Evolutionary conservation across 176 grass and related monocot species (phyloP), one percentile per base, ranked within the genome.

Genomic region (Poa annua): DNA sequence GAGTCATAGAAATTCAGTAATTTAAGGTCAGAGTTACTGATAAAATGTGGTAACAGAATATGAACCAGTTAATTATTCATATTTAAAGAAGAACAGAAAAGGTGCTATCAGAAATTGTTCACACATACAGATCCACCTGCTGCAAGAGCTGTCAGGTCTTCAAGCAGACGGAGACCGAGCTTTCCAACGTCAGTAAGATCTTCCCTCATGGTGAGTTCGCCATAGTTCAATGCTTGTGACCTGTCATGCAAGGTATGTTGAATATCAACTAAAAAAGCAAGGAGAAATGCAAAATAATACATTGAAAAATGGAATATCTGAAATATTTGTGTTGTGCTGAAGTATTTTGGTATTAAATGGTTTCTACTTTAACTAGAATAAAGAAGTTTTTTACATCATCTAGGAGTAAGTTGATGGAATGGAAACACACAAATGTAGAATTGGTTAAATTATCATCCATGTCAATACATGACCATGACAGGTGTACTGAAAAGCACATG

Each of bases 111-210:
- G 81, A 84, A 88, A 85, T 81, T 79, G 85, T 87, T 91, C 67
- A 72, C 92, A 98, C 96, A 93, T 98, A 98, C 96, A 91, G 96
- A 95, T 95, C 96, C 96, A 98, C 96, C 92, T 93, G 92, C 92
- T 86, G 96, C 96, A 85, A 98, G 92, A 89, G 92, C 92, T 93
- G 96, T 98, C 88, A 98, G 87, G 88, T 98, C 96, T 93, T 95
- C 92, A 11, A 98, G 96, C 47, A 98, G 85, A 76, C 90, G 92
- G 57, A 98, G 92, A 79, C 96, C 96, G 44, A 98, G 92, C 78
- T 93, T 98, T 86, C 92, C 96, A 78, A 87, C 67, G 39, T 93
- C 92, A 69, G 79, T 98, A 49, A 98, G 85, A 87, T 71, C 79
- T 68, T 91, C 85, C 73, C 89, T 88, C 74, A 86, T 53, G 21